These are phyloP conservation scores for Paraphoma chrysanthemicola DNA, from an alignment of 2,329 filamentous ascomycete genomes.

Conservation along the genomic window DNA sequence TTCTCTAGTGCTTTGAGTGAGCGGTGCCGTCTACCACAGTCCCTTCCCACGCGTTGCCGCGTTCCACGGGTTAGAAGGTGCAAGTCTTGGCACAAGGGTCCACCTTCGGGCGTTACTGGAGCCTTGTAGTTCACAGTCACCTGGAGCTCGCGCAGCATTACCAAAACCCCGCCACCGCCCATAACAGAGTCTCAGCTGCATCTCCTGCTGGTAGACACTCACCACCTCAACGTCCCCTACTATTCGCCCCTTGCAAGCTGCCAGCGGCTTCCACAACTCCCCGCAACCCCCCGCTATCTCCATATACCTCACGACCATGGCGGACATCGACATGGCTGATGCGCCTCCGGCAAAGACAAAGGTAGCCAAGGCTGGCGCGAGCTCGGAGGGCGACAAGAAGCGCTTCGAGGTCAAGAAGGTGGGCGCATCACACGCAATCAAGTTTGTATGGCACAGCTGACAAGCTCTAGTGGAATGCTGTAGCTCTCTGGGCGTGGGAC, in stretches of 20 bases:
- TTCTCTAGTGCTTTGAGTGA: background rate
- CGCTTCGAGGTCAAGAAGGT: slow-evolving; percentile 99
- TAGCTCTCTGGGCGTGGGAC: slow-evolving; percentile 98
- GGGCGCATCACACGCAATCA: slow-evolving; percentile 20
- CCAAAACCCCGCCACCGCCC: slow-evolving; percentile 5
- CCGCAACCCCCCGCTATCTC: slow-evolving; percentile 1
- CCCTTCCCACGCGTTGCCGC: background rate
- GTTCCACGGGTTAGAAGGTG: background rate
- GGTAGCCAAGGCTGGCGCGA: slow-evolving; percentile 59
- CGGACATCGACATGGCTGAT: slow-evolving; percentile 97
- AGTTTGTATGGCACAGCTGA: slow-evolving; percentile 20
- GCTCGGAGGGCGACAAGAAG: slow-evolving; percentile 75
- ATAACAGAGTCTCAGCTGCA: slow-evolving; percentile 9
- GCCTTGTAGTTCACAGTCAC: slow-evolving; percentile 14
- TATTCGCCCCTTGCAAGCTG: too few species aligned
- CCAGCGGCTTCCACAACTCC: background rate
- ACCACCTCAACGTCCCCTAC: background rate
- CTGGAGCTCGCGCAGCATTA: slow-evolving; percentile 4
- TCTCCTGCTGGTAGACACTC: background rate
- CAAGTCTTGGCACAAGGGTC: slow-evolving; percentile 17
- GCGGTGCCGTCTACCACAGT: background rate
- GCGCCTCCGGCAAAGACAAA: slow-evolving; percentile 66
- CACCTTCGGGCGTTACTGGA: slow-evolving; percentile 14
- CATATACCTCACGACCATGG: slow-evolving; percentile 65
- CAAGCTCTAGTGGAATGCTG: slow-evolving; percentile 85